Evolutionary conservation across 192 early-diverging fungal species (phyloP), one percentile per base, ranked within the genome.

Genomic region (Coemansia sp.): DNA sequence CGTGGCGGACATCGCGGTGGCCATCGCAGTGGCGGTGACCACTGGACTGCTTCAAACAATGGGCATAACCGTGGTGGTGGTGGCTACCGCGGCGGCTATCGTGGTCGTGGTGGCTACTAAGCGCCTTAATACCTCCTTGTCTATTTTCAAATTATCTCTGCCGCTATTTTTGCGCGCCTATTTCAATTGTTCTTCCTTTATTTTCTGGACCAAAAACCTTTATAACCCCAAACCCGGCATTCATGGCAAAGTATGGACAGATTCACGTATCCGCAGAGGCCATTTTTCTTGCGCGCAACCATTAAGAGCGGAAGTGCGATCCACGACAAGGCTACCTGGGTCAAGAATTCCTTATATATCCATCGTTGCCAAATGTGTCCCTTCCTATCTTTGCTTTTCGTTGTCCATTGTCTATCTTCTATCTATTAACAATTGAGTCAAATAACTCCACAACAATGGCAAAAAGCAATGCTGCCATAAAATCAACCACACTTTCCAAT

Each of bases 91-190:
- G 57, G 66, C 27, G 66, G 66, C 16, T 47, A 68, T 34, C 67
- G 67, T 30, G 59, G 67, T n/a, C 60, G 49, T 56, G 49, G 65
- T 50, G 60, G 58, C 78, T 80, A 49, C 65, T 67, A 21, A 56
- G 25, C 1, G 3, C 10, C 54, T 16, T 44, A 16, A 16, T 44
- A 14, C 16, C 12, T 44, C 16, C 2, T 44, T 38, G 28, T 38
- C 10, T 44, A 16, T 44, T 44, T 10, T 9, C 38, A 16, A 44
- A 4, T 44, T 16, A 16, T 44, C 38, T 44, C 9, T 16, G 38
- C 8, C 38, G 2, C 12, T 44, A 16, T 44, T 44, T 44, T 16
- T 44, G 14, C 38, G 28, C 28, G 28, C 12, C 38, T 44, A 16
- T 44, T 9, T 16, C 3, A 16, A 4, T 16, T 44, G 1, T 44